A percentile compares a stretch with the other conserved stretches of the same genome.
phyloP scores from a whole-genome alignment of 495 filamentous ascomycete genomes.

The Tetracladium setigerum region DNA sequence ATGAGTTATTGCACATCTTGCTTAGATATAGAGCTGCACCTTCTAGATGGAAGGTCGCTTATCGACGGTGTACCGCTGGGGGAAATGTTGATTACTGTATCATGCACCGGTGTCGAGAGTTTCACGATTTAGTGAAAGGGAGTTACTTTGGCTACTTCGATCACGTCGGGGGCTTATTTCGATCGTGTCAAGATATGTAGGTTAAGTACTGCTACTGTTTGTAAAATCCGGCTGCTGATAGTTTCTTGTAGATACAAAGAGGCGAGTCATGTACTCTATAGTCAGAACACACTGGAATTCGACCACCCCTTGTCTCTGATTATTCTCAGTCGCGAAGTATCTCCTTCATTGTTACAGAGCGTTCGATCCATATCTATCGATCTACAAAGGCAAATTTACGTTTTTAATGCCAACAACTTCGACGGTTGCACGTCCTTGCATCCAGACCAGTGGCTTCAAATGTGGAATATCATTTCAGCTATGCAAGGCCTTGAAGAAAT shows the following conservation, averaged over 20 bases:
- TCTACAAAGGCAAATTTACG: conserved; percentile 1
- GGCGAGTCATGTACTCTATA: background rate
- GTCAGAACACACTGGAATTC: conserved; percentile 3
- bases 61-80: background rate
- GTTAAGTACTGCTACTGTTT: no score
- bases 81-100: conserved; percentile 1
- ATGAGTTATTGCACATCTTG: conserved; percentile 1
- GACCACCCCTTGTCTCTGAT: conserved; percentile 1
- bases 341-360: background rate
- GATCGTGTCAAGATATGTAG: conserved; percentile 3
- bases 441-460: background rate
- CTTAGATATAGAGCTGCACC: background rate
- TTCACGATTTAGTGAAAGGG: background rate
- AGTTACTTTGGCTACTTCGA: conserved; percentile 1
- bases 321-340: background rate
- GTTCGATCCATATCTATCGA: background rate
- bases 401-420: no score
- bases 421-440: background rate
- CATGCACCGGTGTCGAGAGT: background rate
- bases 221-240: background rate
- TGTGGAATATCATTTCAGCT: background rate
- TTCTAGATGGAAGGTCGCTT: background rate
- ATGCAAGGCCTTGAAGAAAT: conserved; percentile 5
- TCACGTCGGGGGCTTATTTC: background rate
- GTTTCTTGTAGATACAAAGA: background rate